Evolutionary conservation across 2,329 filamentous ascomycete genomes (phyloP), one percentile per base, ranked within the genome.

Genomic region (Cercospora canescens): DNA sequence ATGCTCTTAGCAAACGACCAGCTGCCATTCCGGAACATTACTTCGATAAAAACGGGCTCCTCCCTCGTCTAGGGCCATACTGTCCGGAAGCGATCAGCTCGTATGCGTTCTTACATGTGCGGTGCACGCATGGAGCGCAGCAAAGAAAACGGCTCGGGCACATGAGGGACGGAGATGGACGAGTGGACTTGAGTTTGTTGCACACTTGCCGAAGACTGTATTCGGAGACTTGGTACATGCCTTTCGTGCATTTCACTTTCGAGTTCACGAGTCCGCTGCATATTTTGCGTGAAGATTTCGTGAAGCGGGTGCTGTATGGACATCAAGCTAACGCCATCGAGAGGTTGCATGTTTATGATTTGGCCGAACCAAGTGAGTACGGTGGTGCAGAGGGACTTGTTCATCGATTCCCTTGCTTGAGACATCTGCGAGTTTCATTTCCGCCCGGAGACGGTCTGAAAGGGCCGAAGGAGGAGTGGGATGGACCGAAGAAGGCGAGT

Each of bases 151-250:
- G 50, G 21, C 5, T 1, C 48, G 6, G 26, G 21, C 12, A 28
- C 16, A 16, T 11, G 14, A 18, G 26, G 12, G n/a, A 12, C 5
- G 12, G 21, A 30, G 45, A 9, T 26, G 30, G 32, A 9, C 18
- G 14, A 39, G 14, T 39, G 12, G 35, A 45, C 21, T 16, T 41
- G 14, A 41, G 32, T 6, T 59, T 60, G 37, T 60, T 52, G 7
- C 62, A 58, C 16, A 35, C 28, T 3, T 63, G 55, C 18, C 37
- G 62, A 21, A 48, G 41, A 37, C 21, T 58, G 3, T 63, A 63
- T 6, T 28, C n/a, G 16, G 54, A 63, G 32, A 39, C 54, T 4
- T 63, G 62, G 55, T 12, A 37, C 21, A n/a, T 63, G 2, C 37
- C 62, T 11, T 63, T 63, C 54, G 21, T 37, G 26, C 30, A 59